These are phyloP conservation scores for Isabelozyma gotoi DNA, from an alignment of 805 yeast genomes.

Conservation along the genomic window DNA sequence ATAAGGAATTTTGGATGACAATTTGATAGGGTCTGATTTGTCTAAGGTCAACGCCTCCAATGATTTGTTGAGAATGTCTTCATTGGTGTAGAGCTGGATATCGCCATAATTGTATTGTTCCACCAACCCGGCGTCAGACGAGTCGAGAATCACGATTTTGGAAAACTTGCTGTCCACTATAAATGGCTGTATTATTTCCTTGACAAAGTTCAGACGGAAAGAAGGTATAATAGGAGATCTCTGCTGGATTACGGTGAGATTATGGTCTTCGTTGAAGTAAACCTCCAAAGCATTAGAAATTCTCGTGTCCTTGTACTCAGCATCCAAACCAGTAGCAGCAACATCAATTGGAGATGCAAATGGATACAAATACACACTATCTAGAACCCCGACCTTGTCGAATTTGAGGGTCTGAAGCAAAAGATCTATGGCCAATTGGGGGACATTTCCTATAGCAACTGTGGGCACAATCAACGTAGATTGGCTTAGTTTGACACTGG, in stretches of 20 bases:
- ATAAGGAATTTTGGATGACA: constrained; percentile 4
- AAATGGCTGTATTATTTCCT: constrained; percentile 51
- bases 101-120: constrained; percentile 19
- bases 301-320: constrained; percentile 18
- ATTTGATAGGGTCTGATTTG: constrained; percentile 5
- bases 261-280: constrained; percentile 40
- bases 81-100: constrained; percentile 26
- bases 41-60: constrained; percentile 26
- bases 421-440: constrained; percentile 78
- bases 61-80: constrained; percentile 30
- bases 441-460: constrained; percentile 85
- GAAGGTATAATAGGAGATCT: constrained; percentile 83
- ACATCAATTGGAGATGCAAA: constrained; percentile 78
- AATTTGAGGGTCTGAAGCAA: constrained; percentile 63
- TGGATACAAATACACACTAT: constrained; percentile 68
- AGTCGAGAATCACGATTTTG: constrained; percentile 60
- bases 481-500: constrained; percentile 10
- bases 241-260: constrained; percentile 68
- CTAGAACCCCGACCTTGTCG: constrained; percentile 52
- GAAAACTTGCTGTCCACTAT: constrained; percentile 39
- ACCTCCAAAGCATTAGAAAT: constrained; percentile 68
- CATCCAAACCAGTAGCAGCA: not conserved
- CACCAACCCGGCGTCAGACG: constrained; percentile 65
- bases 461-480: constrained; percentile 68
- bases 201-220: constrained; percentile 48